Evolutionary conservation across 345 rosid species (phyloP).

Genomic region (Viola odorata): DNA sequence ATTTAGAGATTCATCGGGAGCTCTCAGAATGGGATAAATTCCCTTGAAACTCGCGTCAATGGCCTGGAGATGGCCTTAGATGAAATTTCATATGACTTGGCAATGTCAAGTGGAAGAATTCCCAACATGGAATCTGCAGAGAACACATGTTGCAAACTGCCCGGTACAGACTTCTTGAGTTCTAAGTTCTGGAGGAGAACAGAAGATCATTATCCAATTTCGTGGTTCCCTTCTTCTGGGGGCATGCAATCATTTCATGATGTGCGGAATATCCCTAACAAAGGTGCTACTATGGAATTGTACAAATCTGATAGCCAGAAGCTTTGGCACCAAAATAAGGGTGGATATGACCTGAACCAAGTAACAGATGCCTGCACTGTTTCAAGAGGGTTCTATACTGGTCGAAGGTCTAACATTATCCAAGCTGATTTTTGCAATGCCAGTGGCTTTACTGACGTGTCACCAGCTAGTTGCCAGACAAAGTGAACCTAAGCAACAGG

Average conservation of each 20-base stretch:
- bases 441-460: background rate
- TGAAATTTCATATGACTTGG: constrained; percentile 71
- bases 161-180: constrained; percentile 78
- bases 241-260: constrained; percentile 22
- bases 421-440: constrained; percentile 8
- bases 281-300: constrained; percentile 22
- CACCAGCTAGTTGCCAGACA: background rate
- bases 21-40: constrained; percentile 76
- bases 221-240: constrained; percentile 37
- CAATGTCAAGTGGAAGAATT: constrained; percentile 57
- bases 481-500: constrained; percentile 35
- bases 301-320: constrained; percentile 25
- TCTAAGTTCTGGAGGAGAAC: constrained; percentile 82
- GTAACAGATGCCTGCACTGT: constrained; percentile 15
- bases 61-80: constrained; percentile 86
- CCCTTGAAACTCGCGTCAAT: constrained; percentile 76
- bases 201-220: constrained; percentile 40
- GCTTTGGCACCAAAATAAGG: constrained; percentile 21
- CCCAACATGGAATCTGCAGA: constrained; percentile 38
- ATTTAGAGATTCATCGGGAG: constrained; percentile 78
- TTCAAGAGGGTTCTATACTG: constrained; percentile 26
- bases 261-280: constrained; percentile 10
- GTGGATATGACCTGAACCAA: constrained; percentile 16
- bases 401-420: constrained; percentile 26
- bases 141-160: constrained; percentile 74